Conservation (phyloP, 495 filamentous ascomycete species). For the Hypomontagnella monticulosa region DNA sequence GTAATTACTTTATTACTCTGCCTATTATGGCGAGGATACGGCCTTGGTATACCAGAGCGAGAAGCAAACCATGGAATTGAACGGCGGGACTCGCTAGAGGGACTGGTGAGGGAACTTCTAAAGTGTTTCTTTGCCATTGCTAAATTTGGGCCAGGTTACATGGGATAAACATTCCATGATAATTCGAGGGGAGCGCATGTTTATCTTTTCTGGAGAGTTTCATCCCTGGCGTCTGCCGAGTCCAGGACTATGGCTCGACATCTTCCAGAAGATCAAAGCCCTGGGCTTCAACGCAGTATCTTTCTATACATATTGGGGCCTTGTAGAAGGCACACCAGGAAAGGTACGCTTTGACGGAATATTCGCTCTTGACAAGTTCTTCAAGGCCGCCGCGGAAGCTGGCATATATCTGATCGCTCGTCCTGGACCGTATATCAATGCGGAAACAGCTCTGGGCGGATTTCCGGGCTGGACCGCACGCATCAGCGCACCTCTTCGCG, state of each 20-base stretch:
- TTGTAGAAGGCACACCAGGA: constrained; percentile 75
- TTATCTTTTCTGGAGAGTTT: constrained; percentile 77
- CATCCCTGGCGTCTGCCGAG: constrained; percentile 81
- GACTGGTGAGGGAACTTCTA: constrained; percentile 2
- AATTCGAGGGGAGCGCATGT: constrained; percentile 72
- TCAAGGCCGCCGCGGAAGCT: constrained; percentile 71
- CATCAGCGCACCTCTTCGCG: constrained; percentile 69
- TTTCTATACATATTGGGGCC: constrained; percentile 79
- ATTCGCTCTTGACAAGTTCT: constrained; percentile 74
- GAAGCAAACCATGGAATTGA: not conserved
- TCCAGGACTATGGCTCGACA: constrained; percentile 72
- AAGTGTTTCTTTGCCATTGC: not conserved
- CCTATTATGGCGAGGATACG: constrained; percentile 1
- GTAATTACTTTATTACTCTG: not conserved
- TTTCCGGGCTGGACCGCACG: constrained; percentile 62
- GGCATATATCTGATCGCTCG: constrained; percentile 79
- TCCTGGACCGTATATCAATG: constrained; percentile 66
- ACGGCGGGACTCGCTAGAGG: constrained; percentile 8
- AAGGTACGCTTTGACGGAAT: constrained; percentile 74
- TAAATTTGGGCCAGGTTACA: constrained; percentile 54
- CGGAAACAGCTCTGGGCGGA: constrained; percentile 56
- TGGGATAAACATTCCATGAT: constrained; percentile 80
- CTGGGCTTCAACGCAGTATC: constrained; percentile 78
- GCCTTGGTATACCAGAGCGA: not conserved
- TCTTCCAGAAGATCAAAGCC: constrained; percentile 83